Base-by-base conservation (phyloP, 768 basidiomycete genomes). In the Pulveroboletus sp. region DNA sequence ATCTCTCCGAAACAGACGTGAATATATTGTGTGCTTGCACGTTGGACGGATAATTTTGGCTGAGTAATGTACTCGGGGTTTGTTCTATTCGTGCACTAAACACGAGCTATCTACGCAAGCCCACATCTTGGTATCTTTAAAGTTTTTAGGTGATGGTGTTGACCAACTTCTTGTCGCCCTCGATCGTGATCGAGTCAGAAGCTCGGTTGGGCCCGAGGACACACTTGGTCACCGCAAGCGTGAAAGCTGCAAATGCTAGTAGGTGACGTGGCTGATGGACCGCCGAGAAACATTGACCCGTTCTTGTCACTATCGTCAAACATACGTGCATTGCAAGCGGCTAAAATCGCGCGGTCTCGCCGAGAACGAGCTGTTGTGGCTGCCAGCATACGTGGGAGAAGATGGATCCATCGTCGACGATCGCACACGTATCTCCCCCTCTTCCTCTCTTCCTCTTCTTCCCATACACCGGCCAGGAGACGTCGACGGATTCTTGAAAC, bases 1-100 rank as follows among this genome's bases (percentile, higher is more conserved):
- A 36, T 11, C 60, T 68, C 1, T 47, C 51, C 8, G 21, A 28
- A 50, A 62, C 68, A 8, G 43, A 60, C 1, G 58, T 60, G 59
- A 14, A 58, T 6, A 45, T 39, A 17, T 11, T 54, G 51, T 68
- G 67, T 33, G 58, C 54, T 5, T 60, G 39, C 56, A 27, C 39
- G 21, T 21, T 5, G 33, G 17, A 26, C 18, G 30, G 17, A 1
- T 24, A 8, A 48, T 18, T 46, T 35, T 27, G 24, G 6, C 4
- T 32, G 6, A 3, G 24, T n/a, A 6, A 11, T 11, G 17, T 46
- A 43, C 37, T 39, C 21, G 21, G 35, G 2, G 17, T 24, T 30
- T 21, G 33, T 33, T 21, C 39, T 5, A n/a, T 39, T 27, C 17
- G 8, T 32, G 8, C 26, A 31, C 24, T 44, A 37, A n/a, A 42